Conservation (phyloP, 257 asterid genomes). For the Solanum chmielewskii region DNA sequence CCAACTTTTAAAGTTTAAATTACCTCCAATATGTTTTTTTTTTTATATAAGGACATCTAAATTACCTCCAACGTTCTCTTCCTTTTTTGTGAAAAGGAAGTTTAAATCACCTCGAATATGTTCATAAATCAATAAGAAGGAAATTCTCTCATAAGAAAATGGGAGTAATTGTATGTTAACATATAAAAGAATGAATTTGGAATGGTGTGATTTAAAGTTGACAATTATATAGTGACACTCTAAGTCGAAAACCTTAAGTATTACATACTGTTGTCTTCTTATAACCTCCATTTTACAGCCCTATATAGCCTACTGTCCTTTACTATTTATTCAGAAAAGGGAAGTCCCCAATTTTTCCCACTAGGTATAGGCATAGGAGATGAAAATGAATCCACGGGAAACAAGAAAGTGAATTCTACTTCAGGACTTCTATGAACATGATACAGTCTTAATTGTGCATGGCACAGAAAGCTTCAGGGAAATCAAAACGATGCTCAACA, state of each 20-base stretch:
- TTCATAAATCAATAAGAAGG: not conserved
- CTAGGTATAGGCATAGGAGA: not conserved
- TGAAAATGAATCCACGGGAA: not conserved
- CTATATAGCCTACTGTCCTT: not conserved
- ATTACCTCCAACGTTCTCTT: not conserved
- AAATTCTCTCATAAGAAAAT: not conserved
- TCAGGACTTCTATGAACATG: not conserved
- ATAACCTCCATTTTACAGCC: not conserved
- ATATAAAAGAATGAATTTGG: not conserved
- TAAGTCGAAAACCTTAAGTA: not conserved
- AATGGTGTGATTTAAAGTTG: not conserved
- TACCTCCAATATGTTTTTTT: not conserved
- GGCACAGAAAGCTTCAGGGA: not conserved
- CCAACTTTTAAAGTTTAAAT: not conserved
- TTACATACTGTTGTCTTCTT: not conserved
- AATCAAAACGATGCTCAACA: constrained; percentile 6
- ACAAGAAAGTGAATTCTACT: not conserved
- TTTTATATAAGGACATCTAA: not conserved
- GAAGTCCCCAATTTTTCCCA: not conserved
- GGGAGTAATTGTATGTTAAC: not conserved
- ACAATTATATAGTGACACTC: not conserved
- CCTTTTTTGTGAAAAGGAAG: not conserved
- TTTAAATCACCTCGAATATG: not conserved
- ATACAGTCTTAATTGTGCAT: not conserved
- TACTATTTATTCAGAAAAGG: not conserved